Evolutionary conservation across 2,329 filamentous ascomycete genomes (phyloP).

Genomic region (Zasmidium citrigriseum): DNA sequence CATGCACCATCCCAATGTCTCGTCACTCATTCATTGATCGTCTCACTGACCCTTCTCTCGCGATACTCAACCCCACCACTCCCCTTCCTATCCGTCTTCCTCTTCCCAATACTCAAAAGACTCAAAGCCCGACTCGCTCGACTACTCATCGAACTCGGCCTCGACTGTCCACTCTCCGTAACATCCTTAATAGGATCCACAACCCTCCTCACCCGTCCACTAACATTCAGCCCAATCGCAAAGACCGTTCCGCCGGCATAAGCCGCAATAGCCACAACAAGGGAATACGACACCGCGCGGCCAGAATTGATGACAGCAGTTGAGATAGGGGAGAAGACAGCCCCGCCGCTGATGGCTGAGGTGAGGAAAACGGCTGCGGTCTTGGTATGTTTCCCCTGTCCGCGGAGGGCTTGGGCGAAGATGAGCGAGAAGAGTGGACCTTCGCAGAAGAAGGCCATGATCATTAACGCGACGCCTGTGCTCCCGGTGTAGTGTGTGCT

Average conservation of each 20-base stretch:
- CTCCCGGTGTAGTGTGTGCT: constrained; percentile 52
- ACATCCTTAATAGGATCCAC: constrained; percentile 40
- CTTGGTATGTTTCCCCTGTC: constrained; percentile 60
- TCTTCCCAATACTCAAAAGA: constrained; percentile 32
- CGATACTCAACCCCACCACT: constrained; percentile 25
- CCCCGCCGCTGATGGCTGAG: constrained; percentile 56
- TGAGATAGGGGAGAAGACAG: constrained; percentile 57
- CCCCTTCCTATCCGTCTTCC: constrained; percentile 16
- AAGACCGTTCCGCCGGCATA: constrained; percentile 55
- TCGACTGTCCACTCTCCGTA: constrained; percentile 5
- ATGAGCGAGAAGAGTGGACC: constrained; percentile 62
- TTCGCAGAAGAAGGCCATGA: constrained; percentile 61
- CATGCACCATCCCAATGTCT: background rate
- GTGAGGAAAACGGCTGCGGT: constrained; percentile 56
- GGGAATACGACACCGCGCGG: constrained; percentile 50
- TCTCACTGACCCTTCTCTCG: constrained; percentile 20
- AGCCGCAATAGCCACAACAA: constrained; percentile 54
- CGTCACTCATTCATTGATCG: background rate
- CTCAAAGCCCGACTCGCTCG: constrained; percentile 33
- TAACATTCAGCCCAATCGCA: constrained; percentile 55
- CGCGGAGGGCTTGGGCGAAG: constrained; percentile 59
- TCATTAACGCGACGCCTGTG: constrained; percentile 48
- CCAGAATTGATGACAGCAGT: constrained; percentile 46
- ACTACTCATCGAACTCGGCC: constrained; percentile 32
- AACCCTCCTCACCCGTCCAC: constrained; percentile 50